Evolutionary conservation across 148 eudicot genomes (phyloP), one percentile per base, ranked within the genome.

Genomic region (Drosera capensis): DNA sequence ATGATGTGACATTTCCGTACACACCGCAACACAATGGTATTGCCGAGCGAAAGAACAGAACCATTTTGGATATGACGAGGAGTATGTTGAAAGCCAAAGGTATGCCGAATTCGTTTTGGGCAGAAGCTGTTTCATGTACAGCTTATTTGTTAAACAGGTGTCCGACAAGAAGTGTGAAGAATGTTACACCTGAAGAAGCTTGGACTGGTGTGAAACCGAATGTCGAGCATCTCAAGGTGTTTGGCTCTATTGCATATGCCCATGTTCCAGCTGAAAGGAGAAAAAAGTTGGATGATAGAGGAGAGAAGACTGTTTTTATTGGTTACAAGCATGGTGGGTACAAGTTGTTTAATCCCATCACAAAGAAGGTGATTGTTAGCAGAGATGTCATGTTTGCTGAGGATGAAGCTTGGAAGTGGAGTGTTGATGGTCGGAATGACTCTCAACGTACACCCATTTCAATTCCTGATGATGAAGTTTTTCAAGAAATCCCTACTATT

Each of bases 31-130:
- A 37, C 0, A 36, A 35, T 15, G 28, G 19, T 3, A 30, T 36
- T 15, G 12, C 45, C 0, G 31, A 48, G 39, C 11, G 38, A 1
- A 48, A 48, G 0, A 48, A 48, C 15, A 1, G 17, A 26, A 48
- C 51, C 8, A 48, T 48, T 0, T 8, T 48, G 51, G 20, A 48
- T 22, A 30, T 48, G 38, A 8, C 19, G 17, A 26, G 51, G 8
- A 5, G 8, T 15, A 24, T 48, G 22, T 0, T 48, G 19, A 3
- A 2, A 8, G 20, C 25, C 14, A 48, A 48, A 14, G 0, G 9
- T 1, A 24, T 25, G 2, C 51, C 51, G 9, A 26, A 25, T 1
- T 17, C 30, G 0, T 52, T 42, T 28, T 54, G 49, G 40, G 25
- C 48, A 3, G 48, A 54, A 41, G 57, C 48, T 1, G 40, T 42